Base-by-base conservation (phyloP, 176 grass and related monocot species). In the Pharus latifolius region DNA sequence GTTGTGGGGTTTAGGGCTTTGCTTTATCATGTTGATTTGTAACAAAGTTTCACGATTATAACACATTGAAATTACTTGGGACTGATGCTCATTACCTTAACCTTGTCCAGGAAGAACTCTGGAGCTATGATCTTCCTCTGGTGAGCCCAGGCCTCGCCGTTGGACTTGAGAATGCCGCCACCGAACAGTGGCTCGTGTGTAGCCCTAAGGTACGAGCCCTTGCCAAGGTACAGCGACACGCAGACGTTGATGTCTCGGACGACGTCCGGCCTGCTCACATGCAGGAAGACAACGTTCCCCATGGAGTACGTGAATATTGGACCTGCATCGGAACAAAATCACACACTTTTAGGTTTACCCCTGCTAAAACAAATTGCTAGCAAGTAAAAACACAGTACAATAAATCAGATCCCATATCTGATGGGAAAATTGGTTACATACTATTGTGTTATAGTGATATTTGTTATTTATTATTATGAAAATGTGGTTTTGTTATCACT, bases 51-150 rank as follows among this genome's bases (percentile, higher is more conserved):
- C 0, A 8, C 15, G n/a, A 35, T 19, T 17, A 48, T 29, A 60
- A 0, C 0, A n/a, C 13, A 11, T 1, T 28, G 28, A 45, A 14
- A 46, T 60, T 24, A 15, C 18, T 47, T 18, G 15, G 22, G 40
- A 20, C 32, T 31, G 66, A 45, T 48, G 34, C 3, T 34, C 24
- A 49, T 60, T 85, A 85, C 94, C 94, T 98, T 93, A 51, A 98
- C 84, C 77, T 98, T 98, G 49, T 98, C 90, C 43, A 82, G 78
- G 62, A 93, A 93, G 84, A 98, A 98, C 67, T 98, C 83, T 0
- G 90, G 95, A 1, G 95, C 95, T 16, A 98, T 98, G 80, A 98
- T 89, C 73, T 81, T 98, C 47, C 95, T 79, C 63, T 98, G 95
- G 67, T 93, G 84, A 20, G 73, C 56, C 90, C 95, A 98, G 1